These are phyloP conservation scores for Solanum etuberosum DNA, from an alignment of 257 asterid genomes.

Conservation along the genomic window DNA sequence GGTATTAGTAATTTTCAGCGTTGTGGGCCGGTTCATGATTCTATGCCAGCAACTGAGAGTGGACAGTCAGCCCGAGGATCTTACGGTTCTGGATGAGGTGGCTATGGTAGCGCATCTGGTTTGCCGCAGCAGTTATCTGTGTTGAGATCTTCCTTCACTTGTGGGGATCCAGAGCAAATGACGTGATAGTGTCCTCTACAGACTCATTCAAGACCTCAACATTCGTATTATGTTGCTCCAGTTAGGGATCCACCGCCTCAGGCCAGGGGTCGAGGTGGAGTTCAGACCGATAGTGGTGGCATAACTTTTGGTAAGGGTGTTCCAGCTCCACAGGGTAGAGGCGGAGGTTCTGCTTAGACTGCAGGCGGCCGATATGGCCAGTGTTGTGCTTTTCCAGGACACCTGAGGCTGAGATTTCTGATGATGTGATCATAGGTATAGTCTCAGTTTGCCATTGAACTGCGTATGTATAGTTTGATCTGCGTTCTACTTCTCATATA, in stretches of 20 bases:
- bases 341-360: neutral
- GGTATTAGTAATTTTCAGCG: neutral
- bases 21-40: neutral
- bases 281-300: neutral
- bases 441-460: neutral
- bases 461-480: neutral
- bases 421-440: neutral
- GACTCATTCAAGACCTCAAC: neutral
- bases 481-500: neutral
- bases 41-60: neutral
- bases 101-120: neutral
- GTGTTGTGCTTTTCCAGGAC: neutral
- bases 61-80: neutral
- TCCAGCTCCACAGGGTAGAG: neutral
- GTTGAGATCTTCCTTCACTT: neutral
- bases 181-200: neutral
- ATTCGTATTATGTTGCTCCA: neutral
- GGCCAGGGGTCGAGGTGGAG: neutral
- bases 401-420: neutral
- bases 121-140: too few relatives aligned
- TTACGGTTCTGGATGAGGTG: neutral
- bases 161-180: neutral
- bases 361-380: neutral
- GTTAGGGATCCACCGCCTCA: neutral
- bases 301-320: neutral